phyloP scores from a whole-genome alignment of 345 rosid species.

The Euclidium syriacum region DNA sequence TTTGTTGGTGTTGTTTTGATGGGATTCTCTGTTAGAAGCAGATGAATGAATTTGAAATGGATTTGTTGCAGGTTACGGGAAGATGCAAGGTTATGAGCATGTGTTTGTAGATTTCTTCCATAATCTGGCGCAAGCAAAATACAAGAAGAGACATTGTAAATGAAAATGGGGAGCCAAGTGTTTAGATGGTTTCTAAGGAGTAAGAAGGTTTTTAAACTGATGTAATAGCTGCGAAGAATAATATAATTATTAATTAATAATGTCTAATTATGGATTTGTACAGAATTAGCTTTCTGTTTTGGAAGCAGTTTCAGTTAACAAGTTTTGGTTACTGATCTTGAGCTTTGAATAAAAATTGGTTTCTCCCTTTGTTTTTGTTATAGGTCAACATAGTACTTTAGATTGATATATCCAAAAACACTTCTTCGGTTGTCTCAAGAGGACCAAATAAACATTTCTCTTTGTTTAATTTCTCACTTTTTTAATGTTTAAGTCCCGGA shows the following conservation, averaged over 20 bases:
- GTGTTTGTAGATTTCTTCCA: constrained; percentile 78
- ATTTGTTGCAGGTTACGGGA: constrained; percentile 67
- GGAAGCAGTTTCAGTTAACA: constrained; percentile 14
- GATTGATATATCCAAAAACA: too few relatives aligned
- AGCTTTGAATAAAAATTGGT: not conserved
- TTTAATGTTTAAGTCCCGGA: too few relatives aligned
- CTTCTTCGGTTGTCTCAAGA: too few relatives aligned
- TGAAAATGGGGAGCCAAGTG: not conserved
- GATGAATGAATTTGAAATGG: constrained; percentile 4
- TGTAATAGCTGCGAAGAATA: not conserved
- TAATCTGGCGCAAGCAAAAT: constrained; percentile 38
- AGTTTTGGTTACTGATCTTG: constrained; percentile 14
- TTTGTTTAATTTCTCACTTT: too few relatives aligned
- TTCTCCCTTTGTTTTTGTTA: too few relatives aligned
- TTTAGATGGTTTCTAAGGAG: constrained; percentile 1
- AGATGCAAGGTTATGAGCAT: constrained; percentile 82
- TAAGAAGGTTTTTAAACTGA: not conserved
- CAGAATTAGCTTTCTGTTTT: constrained; percentile 16
- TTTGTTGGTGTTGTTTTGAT: not conserved
- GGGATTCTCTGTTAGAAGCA: not conserved
- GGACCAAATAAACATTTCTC: too few relatives aligned
- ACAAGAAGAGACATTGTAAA: constrained; percentile 35
- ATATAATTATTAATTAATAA: constrained; percentile 5
- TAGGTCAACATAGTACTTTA: too few relatives aligned
- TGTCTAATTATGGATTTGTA: constrained; percentile 31